These are phyloP conservation scores for Sphaerulina vaccinii DNA, from an alignment of 2,329 filamentous ascomycete species.

Conservation along the genomic window DNA sequence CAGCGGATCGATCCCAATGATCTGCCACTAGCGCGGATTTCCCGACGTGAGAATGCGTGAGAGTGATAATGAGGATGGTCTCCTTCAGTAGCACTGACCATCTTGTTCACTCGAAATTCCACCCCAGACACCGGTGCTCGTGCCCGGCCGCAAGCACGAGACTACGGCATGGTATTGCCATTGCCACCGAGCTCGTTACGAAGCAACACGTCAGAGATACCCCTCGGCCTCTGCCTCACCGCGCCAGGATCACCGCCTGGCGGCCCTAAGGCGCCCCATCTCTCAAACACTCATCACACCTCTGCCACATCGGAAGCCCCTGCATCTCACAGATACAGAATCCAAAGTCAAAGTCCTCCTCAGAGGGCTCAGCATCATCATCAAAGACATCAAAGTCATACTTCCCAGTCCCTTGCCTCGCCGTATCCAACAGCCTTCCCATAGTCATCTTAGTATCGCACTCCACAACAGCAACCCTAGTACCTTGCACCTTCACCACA, in stretches of 20 bases:
- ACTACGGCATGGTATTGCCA: too few species aligned
- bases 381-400: background rate
- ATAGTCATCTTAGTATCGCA: background rate
- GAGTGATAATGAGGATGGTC: too few species aligned
- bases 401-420: background rate
- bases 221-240: too few species aligned
- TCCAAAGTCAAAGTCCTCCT: conserved; percentile 1
- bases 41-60: too few species aligned
- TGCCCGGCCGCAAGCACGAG: background rate
- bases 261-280: background rate
- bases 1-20: too few species aligned
- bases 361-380: background rate
- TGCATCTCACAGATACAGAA: background rate
- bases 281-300: background rate
- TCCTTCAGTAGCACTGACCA: too few species aligned
- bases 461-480: background rate
- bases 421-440: conserved; percentile 1
- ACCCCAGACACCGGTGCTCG: background rate
- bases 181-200: too few species aligned
- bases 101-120: too few species aligned
- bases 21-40: too few species aligned
- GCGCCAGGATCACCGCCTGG: background rate
- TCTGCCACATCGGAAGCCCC: background rate
- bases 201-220: too few species aligned
- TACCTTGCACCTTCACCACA: background rate